A percentile compares a stretch with the other conserved stretches of the same genome.
Evolutionary conservation across 2,329 filamentous ascomycete species (phyloP).

Genomic region (Lachnellula hyalina): DNA sequence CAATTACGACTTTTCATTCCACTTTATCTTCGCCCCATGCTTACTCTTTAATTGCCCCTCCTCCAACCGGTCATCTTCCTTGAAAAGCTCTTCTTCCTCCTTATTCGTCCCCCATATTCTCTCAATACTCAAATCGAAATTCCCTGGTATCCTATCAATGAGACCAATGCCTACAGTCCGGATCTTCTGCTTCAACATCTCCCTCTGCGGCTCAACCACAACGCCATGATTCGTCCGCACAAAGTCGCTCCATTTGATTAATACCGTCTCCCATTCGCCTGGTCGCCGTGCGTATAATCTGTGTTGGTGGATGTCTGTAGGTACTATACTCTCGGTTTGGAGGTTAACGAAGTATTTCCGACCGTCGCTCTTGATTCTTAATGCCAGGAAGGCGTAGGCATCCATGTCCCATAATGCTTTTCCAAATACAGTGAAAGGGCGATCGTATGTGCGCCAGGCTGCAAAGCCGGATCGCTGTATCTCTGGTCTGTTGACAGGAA

Average conservation of each 20-base stretch:
- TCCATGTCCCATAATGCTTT: conserved; percentile 84
- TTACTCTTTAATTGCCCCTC: conserved; percentile 38
- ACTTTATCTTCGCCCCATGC: conserved; percentile 39
- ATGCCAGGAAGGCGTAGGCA: conserved; percentile 77
- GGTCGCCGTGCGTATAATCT: conserved; percentile 72
- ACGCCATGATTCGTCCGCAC: conserved; percentile 90
- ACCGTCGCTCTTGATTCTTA: conserved; percentile 86
- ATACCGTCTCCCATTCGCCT: conserved; percentile 91
- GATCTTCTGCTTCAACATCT: conserved; percentile 82
- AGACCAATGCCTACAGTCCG: conserved; percentile 80
- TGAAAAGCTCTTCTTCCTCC: conserved; percentile 18
- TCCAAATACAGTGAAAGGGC: conserved; percentile 75
- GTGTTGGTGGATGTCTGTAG: conserved; percentile 95
- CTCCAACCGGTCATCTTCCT: conserved; percentile 27
- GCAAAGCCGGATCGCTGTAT: conserved; percentile 81
- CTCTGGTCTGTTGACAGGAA: conserved; percentile 69
- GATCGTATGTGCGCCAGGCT: conserved; percentile 80
- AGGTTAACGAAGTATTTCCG: conserved; percentile 92
- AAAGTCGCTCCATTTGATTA: conserved; percentile 87
- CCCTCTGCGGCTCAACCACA: conserved; percentile 87
- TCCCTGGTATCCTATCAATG: conserved; percentile 82
- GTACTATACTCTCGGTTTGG: conserved; percentile 88
- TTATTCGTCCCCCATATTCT: conserved; percentile 85
- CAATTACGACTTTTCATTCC: conserved; percentile 30
- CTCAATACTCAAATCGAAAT: conserved; percentile 82